Conservation (phyloP, 2,329 filamentous ascomycete genomes). For the Tolypocladium capitatum region DNA sequence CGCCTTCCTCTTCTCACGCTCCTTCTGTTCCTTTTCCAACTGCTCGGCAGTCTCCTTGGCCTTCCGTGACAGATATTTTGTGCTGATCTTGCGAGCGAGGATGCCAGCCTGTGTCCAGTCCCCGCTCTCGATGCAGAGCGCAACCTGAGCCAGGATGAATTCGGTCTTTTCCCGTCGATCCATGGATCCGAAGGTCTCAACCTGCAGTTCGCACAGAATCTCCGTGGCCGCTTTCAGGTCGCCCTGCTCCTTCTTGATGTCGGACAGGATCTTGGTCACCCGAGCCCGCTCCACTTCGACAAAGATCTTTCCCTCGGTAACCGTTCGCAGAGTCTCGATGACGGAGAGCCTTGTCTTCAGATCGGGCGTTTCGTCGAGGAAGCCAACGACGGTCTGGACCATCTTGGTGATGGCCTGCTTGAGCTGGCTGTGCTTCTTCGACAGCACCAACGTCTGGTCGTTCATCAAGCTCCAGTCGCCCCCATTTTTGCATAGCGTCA, state of each 20-base stretch:
- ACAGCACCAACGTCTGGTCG: constrained; percentile 88
- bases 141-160: constrained; percentile 92
- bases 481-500: constrained; percentile 86
- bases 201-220: constrained; percentile 91
- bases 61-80: constrained; percentile 77
- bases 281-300: constrained; percentile 96
- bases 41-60: constrained; percentile 83
- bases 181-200: constrained; percentile 99
- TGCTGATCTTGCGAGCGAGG: constrained; percentile 92
- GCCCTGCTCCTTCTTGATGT: constrained; percentile 95
- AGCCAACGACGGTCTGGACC: constrained; percentile 92
- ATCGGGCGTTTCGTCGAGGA: constrained; percentile 75
- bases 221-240: constrained; percentile 83
- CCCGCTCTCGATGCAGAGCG: constrained; percentile 83
- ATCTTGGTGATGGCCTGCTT: constrained; percentile 98
- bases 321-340: constrained; percentile 88
- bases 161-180: constrained; percentile 94
- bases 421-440: constrained; percentile 99
- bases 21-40: constrained; percentile 80
- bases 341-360: constrained; percentile 80
- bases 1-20: constrained; percentile 72
- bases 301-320: constrained; percentile 99
- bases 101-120: constrained; percentile 96
- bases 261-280: constrained; percentile 84
- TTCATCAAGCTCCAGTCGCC: constrained; percentile 92